These are phyloP conservation scores for Phytophthora fragariaefolia DNA, from an alignment of 352 stramenopile species.

Conservation along the genomic window DNA sequence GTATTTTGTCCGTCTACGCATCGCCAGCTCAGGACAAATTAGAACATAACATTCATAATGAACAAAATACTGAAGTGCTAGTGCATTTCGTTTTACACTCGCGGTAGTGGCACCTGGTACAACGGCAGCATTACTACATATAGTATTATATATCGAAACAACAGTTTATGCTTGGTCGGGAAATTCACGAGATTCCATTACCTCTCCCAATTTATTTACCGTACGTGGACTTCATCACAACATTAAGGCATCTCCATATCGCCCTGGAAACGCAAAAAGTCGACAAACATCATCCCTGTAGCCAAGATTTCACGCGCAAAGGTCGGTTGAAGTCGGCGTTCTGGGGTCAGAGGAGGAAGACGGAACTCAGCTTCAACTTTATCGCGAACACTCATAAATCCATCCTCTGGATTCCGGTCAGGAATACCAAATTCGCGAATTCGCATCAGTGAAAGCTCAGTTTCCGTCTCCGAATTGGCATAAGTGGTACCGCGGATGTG, in stretches of 20 bases:
- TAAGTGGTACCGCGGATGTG: conserved; percentile 63
- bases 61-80: conserved; percentile 10
- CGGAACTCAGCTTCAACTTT: conserved; percentile 74
- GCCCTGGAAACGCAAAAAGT: conserved; percentile 57
- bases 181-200: conserved; percentile 8
- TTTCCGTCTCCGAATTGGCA: conserved; percentile 36
- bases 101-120: neutral
- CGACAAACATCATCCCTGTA: conserved; percentile 69
- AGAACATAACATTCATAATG: conserved; percentile 19
- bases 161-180: neutral
- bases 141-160: neutral
- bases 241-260: conserved; percentile 33
- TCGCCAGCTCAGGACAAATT: conserved; percentile 31
- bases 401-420: conserved; percentile 42
- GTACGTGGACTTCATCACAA: no score
- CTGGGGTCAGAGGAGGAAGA: conserved; percentile 62
- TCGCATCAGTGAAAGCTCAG: conserved; percentile 54
- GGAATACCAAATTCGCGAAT: conserved; percentile 69
- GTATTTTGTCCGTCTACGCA: conserved; percentile 60
- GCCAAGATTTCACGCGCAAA: conserved; percentile 66
- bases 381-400: conserved; percentile 59
- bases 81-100: neutral
- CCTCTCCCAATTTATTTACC: conserved; percentile 2
- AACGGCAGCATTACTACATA: neutral
- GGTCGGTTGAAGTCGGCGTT: conserved; percentile 52